Conservation (phyloP, 2,329 filamentous ascomycete species). For the Macrophomina tecta region DNA sequence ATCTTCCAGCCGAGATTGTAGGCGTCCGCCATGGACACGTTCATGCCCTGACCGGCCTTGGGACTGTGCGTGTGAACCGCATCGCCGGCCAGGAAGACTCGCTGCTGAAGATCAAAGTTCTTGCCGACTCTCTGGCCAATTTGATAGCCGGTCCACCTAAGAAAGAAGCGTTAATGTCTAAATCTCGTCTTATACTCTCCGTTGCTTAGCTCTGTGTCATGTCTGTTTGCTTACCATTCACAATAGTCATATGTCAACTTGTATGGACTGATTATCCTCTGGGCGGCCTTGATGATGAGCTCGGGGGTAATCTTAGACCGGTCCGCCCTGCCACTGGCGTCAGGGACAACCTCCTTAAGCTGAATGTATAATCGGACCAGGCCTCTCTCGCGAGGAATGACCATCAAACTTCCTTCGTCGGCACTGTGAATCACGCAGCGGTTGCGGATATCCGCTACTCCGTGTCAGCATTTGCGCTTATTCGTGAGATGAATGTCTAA, state of each 20-base stretch:
- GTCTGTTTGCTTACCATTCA: conserved; percentile 59
- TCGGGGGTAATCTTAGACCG: conserved; percentile 68
- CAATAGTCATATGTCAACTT: conserved; percentile 68
- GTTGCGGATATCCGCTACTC: conserved; percentile 60
- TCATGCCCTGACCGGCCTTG: conserved; percentile 75
- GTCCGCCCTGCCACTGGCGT: conserved; percentile 56
- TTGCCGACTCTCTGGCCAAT: conserved; percentile 70
- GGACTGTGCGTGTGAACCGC: conserved; percentile 64
- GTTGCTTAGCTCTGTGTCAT: background rate
- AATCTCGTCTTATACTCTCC: background rate
- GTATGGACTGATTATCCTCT: conserved; percentile 71
- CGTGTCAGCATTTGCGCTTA: conserved; percentile 21
- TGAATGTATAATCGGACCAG: conserved; percentile 71
- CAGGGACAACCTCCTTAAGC: conserved; percentile 57
- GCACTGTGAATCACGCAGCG: conserved; percentile 65
- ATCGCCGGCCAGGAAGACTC: conserved; percentile 74
- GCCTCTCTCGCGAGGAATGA: conserved; percentile 68
- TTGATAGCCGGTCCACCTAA: conserved; percentile 26
- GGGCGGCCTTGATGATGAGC: conserved; percentile 66
- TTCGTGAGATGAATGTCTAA: background rate
- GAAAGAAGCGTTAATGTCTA: background rate
- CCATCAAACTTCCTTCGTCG: conserved; percentile 64
- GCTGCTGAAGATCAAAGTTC: conserved; percentile 60
- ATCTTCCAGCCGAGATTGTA: conserved; percentile 67
- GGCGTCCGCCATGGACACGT: conserved; percentile 72